phyloP scores from a whole-genome alignment of 2,329 filamentous ascomycete genomes.

The Onygenales sp. region DNA sequence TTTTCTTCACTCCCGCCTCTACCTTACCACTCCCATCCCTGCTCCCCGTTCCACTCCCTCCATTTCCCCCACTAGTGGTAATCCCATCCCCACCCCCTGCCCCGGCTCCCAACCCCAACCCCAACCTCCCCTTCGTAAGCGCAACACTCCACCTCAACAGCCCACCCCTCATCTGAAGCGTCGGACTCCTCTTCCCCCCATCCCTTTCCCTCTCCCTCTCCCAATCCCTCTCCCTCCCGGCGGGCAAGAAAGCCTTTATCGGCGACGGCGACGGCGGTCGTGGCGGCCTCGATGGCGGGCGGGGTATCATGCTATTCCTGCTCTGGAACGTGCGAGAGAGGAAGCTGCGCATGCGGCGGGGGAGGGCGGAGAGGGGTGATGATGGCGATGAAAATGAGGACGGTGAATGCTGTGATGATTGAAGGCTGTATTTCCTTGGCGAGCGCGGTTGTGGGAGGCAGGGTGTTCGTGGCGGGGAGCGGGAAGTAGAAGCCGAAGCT shows the following conservation, averaged over 20 bases:
- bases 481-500: too few relatives aligned
- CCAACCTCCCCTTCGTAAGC: neutral
- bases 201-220: neutral
- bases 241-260: neutral
- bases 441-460: too few relatives aligned
- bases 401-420: neutral
- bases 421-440: too few relatives aligned
- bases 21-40: too few relatives aligned
- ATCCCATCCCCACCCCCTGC: too few relatives aligned
- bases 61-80: too few relatives aligned
- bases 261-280: neutral
- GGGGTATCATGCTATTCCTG: neutral
- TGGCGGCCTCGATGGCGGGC: neutral
- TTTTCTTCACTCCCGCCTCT: neutral
- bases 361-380: neutral
- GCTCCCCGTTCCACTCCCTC: too few relatives aligned
- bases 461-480: neutral
- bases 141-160: neutral
- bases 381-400: neutral
- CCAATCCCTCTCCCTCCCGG: constrained; percentile 16
- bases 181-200: neutral
- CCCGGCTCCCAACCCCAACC: neutral
- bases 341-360: neutral
- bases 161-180: neutral
- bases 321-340: neutral